Evolutionary conservation across 768 basidiomycete species (phyloP), one percentile per base, ranked within the genome.

Genomic region (Kwoniella sp.): DNA sequence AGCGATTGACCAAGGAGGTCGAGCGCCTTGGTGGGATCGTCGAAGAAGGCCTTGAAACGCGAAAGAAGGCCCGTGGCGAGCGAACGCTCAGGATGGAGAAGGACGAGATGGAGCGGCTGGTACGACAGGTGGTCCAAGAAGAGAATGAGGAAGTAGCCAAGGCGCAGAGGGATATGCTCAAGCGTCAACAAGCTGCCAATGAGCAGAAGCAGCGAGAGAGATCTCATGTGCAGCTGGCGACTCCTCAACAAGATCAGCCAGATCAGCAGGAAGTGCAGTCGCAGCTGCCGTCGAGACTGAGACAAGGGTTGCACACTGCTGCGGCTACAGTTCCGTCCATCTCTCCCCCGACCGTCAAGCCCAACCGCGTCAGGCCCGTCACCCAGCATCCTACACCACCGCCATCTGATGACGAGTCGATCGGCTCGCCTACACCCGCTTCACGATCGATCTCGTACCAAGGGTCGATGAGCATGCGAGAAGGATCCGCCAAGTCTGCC

Each of bases 1-100:
- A 91, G 62, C 75, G 84, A 36, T 80, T 95, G 5, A 84, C 82
- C 0, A 83, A 84, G 3, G 90, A 98, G 73, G 87, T 96, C 2
- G 86, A 87, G 54, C 85, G 88, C 2, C 78, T 95, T n/a, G 78
- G 86, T 10, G 85, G 83, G 0, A 85, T 91, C 0, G 88, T 96
- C 0, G 87, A 92, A 71, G 85, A 88, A 52, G 89, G 89, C 3
- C 77, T 95, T 46, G 81, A 84, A 55, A 88, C 89, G 57, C 74
- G 89, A 23, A 76, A 85, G 32, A 73, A 78, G 32, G 78, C 77
- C 3, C 75, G 84, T 53, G 83, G 86, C 46, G 62, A 65, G 48
- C 34, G 28, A 14, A 63, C 56, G 15, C 53, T 62, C 12, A 48
- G 46, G 38, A 68, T 62, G 46, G 70, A 69, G 31, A 46, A 48